phyloP scores from a whole-genome alignment of 148 eudicot species.

The Euryodendron excelsum region DNA sequence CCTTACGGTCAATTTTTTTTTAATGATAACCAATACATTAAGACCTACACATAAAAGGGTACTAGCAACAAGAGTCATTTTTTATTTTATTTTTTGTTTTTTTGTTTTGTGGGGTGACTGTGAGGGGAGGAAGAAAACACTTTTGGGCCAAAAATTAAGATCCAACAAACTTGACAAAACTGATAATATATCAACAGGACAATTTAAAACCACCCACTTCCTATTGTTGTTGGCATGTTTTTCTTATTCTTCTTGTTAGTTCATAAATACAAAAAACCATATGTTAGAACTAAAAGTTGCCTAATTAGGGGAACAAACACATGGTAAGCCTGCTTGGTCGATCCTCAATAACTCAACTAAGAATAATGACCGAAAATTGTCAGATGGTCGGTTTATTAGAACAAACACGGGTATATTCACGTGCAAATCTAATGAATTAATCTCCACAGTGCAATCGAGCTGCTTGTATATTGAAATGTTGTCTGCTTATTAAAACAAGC shows the following conservation, averaged over 20 bases:
- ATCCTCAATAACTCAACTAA: slow-evolving; percentile 2
- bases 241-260: not conserved
- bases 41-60: too few species aligned
- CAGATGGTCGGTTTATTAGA: not conserved
- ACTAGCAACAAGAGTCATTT: too few species aligned
- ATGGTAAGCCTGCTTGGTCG: not conserved
- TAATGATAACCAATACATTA: too few species aligned
- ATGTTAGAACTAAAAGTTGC: not conserved
- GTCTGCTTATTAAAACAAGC: not conserved
- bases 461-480: not conserved
- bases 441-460: not conserved
- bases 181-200: not conserved
- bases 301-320: not conserved
- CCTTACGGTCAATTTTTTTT: too few species aligned
- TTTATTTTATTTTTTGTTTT: too few species aligned
- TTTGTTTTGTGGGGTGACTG: too few species aligned
- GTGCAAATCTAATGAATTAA: not conserved
- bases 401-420: not conserved
- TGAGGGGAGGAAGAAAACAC: too few species aligned
- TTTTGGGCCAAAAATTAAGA: not conserved
- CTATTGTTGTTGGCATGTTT: not conserved
- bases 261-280: not conserved
- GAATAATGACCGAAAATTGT: not conserved
- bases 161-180: not conserved
- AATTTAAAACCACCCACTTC: not conserved